Evolutionary conservation across 345 rosid species (phyloP), one percentile per base, ranked within the genome.

Genomic region (Jatropha curcas): DNA sequence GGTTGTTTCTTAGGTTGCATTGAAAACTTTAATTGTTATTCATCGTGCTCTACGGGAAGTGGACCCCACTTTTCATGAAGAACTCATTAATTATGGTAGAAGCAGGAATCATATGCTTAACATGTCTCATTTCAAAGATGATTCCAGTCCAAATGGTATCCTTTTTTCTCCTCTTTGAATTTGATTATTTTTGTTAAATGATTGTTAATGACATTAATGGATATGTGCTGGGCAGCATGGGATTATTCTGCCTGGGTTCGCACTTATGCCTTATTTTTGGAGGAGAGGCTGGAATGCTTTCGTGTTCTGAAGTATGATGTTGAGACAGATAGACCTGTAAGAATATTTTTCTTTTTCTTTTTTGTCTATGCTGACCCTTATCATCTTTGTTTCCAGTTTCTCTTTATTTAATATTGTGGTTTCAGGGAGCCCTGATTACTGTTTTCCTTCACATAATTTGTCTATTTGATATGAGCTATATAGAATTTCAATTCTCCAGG

Each of bases 41-140:
- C 99, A 95, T 78, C 98, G 99, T 78, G 92, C 98, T 72, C 75
- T 95, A 83, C 92, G 98, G 80, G 99, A 95, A 86, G 99, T 92
- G 69, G 99, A 95, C 82, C 96, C 92, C 43, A 91, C 99, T 0
- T 92, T 95, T 80, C 97, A 91, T 51, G 99, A 92, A 79, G 99
- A 95, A 77, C 86, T 95, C 65, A 91, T 92, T 64, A 95, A 95
- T 70, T 95, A 95, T 77, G 96, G 98, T 59, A 85, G 92, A 84
- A 91, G 91, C 85, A 86, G 94, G 82, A 88, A 52, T 78, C 99
- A 92, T 72, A 91, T 95, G 98, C 98, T 95, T 61, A 92, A 90
- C 79, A 91, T 95, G 98, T 82, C 96, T 72, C 97, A 95, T 82
- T 95, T 95, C 79, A 95, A 91, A 80, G 99, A 95, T 79, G 99